A percentile compares a stretch with the other conserved stretches of the same genome.
phyloP scores from a whole-genome alignment of 441 rosid species.

The Gossypium lobatum region DNA sequence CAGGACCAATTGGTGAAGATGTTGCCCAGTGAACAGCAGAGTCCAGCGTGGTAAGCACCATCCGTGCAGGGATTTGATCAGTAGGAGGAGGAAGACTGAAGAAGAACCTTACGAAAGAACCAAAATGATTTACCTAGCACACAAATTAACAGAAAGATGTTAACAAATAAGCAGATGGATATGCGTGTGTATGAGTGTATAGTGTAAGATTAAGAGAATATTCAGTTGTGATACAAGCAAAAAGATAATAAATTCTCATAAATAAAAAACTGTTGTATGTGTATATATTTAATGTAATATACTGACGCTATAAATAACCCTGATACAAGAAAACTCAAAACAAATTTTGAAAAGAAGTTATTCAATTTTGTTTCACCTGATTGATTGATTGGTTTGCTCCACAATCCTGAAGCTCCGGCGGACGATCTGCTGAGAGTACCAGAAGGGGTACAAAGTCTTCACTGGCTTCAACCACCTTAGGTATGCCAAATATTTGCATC shows the following conservation, averaged over 20 bases:
- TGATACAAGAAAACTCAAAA: neutral
- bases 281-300: neutral
- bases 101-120: conserved; percentile 90
- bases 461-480: conserved; percentile 95
- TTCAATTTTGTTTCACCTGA: conserved; percentile 52
- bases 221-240: neutral
- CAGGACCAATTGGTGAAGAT: conserved; percentile 73
- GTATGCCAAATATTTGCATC: conserved; percentile 7
- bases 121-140: conserved; percentile 81
- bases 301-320: neutral
- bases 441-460: conserved; percentile 89
- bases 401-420: conserved; percentile 85
- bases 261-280: neutral
- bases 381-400: conserved; percentile 96
- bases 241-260: conserved; percentile 6
- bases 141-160: conserved; percentile 17
- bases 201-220: neutral
- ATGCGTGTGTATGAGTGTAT: neutral
- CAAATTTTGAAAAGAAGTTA: conserved; percentile 8
- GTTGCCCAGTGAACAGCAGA: conserved; percentile 85
- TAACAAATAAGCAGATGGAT: neutral
- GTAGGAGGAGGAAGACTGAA: conserved; percentile 84
- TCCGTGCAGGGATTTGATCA: conserved; percentile 70
- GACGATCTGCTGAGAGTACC: conserved; percentile 95
- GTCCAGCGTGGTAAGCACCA: conserved; percentile 87